These are phyloP conservation scores for Pseudogymnoascus sp. DNA, from an alignment of 2,329 filamentous ascomycete species.

Conservation along the genomic window DNA sequence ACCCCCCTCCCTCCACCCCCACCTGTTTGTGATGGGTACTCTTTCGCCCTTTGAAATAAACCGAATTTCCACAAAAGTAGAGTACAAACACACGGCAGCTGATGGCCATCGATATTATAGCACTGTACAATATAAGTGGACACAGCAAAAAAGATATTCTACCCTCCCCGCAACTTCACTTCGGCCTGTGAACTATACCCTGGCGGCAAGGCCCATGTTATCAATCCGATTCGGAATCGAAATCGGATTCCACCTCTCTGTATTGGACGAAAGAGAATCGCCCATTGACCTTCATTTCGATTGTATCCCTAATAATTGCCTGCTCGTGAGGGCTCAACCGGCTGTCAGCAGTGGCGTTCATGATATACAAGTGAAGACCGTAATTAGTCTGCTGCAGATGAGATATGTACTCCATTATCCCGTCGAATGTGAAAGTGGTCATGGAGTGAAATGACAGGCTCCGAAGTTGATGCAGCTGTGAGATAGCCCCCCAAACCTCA, in stretches of 20 bases:
- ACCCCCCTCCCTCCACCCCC: too few relatives aligned
- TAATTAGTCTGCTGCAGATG: conserved; percentile 30
- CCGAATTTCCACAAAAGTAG: not conserved
- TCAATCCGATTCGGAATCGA: conserved; percentile 25
- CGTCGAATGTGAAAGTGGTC: conserved; percentile 46
- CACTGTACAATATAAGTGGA: not conserved
- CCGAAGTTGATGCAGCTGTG: conserved; percentile 41
- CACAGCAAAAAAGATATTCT: not conserved
- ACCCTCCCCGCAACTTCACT: not conserved
- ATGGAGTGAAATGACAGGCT: conserved; percentile 46
- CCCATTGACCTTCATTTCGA: conserved; percentile 28
- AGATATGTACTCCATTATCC: conserved; percentile 38
- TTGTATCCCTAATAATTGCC: conserved; percentile 21
- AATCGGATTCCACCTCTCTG: conserved; percentile 25
- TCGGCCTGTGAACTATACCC: not conserved
- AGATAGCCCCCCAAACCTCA: conserved; percentile 37
- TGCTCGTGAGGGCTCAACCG: conserved; percentile 25
- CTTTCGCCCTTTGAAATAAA: not conserved
- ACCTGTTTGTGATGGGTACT: not conserved
- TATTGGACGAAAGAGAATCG: conserved; percentile 29
- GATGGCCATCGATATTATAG: not conserved
- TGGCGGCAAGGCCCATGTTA: not conserved
- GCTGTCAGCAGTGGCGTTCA: conserved; percentile 26
- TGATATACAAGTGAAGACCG: conserved; percentile 28
- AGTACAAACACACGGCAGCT: not conserved